These are phyloP conservation scores for Cucumis melo DNA, from an alignment of 306 rosid species.

Conservation along the genomic window DNA sequence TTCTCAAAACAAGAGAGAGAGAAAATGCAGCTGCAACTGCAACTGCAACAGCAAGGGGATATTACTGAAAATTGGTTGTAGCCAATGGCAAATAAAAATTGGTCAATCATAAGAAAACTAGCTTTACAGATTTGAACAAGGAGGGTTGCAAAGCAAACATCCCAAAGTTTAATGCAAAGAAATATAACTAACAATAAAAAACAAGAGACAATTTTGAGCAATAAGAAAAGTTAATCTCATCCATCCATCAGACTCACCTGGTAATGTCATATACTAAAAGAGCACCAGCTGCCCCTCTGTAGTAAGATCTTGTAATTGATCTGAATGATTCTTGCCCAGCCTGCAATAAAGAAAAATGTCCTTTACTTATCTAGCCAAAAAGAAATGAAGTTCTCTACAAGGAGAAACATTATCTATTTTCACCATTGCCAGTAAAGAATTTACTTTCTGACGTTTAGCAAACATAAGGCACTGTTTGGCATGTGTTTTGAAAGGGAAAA, in stretches of 20 bases:
- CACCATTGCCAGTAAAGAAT: neutral
- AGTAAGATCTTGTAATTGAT: conserved; percentile 93
- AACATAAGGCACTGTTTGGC: neutral
- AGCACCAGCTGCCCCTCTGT: conserved; percentile 97
- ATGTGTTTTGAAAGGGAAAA: neutral
- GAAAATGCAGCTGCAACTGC: neutral
- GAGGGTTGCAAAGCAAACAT: neutral
- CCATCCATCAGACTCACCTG: conserved; percentile 35
- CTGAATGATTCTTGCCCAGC: conserved; percentile 99
- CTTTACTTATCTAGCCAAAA: neutral
- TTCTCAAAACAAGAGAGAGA: neutral
- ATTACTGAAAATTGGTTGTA: neutral
- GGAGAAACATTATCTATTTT: neutral
- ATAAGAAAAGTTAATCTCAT: neutral
- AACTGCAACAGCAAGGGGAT: neutral
- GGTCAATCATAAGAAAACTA: neutral
- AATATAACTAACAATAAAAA: neutral
- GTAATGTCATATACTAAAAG: conserved; percentile 95
- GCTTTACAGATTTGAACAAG: neutral
- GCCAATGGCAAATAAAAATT: neutral
- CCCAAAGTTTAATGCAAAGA: neutral
- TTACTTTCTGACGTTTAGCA: neutral
- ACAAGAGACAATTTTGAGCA: neutral
- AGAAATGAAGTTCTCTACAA: neutral
- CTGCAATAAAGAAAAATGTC: conserved; percentile 29